These are phyloP conservation scores for Aspergillus quadrilineatus DNA, from an alignment of 2,329 filamentous ascomycete species.

Conservation along the genomic window DNA sequence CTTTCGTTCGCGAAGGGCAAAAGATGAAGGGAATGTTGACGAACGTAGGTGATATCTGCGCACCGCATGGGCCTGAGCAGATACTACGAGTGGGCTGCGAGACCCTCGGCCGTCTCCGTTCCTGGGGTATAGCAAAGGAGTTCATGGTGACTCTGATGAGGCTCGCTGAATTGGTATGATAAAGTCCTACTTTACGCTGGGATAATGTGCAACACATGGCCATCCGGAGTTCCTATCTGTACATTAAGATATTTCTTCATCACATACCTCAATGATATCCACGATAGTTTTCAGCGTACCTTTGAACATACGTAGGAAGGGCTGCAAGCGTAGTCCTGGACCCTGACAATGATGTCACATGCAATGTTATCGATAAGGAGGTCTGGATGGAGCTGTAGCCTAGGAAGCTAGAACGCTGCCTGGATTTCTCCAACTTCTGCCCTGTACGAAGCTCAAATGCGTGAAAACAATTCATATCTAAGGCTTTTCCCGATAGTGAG, in stretches of 20 bases:
- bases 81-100: constrained; percentile 42
- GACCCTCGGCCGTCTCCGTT: constrained; percentile 32
- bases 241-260: too few relatives aligned
- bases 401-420: constrained; percentile 23
- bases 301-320: too few relatives aligned
- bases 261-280: too few relatives aligned
- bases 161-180: constrained; percentile 28
- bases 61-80: constrained; percentile 36
- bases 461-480: background rate
- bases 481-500: background rate
- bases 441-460: background rate
- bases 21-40: constrained; percentile 53
- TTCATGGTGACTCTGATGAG: constrained; percentile 34
- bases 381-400: constrained; percentile 14
- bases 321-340: too few relatives aligned
- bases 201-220: too few relatives aligned
- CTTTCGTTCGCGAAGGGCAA: constrained; percentile 53
- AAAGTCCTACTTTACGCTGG: constrained; percentile 21
- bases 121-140: constrained; percentile 39
- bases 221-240: too few relatives aligned
- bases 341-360: constrained; percentile 21
- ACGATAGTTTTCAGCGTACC: too few relatives aligned
- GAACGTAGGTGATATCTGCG: constrained; percentile 54
- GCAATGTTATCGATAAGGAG: constrained; percentile 25
- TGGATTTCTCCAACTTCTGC: background rate